Evolutionary conservation across 2,329 filamentous ascomycete genomes (phyloP).

Genomic region (Triangularia verruculosa): DNA sequence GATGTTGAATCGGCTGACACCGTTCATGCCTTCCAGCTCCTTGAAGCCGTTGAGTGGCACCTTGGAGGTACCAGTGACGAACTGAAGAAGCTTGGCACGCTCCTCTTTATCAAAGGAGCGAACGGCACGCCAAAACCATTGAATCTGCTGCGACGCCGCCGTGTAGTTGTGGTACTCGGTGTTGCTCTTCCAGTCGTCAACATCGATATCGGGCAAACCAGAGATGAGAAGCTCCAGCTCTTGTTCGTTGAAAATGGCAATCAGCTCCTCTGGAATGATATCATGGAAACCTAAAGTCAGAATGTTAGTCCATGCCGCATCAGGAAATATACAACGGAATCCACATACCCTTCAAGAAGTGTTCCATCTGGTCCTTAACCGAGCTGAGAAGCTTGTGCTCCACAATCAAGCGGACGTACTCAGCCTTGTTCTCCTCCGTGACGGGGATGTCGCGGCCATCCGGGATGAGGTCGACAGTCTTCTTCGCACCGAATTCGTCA

Average conservation of each 20-base stretch:
- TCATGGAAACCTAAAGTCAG: slow-evolving; percentile 77
- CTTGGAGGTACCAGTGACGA: slow-evolving; percentile 97
- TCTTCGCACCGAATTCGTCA: slow-evolving; percentile 87
- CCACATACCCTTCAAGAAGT: slow-evolving; percentile 75
- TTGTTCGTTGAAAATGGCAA: slow-evolving; percentile 98
- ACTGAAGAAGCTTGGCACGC: slow-evolving; percentile 92
- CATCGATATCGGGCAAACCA: slow-evolving; percentile 92
- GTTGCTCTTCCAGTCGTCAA: slow-evolving; percentile 99
- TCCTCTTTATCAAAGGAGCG: slow-evolving; percentile 99
- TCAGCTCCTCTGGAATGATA: slow-evolving; percentile 89
- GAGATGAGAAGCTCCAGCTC: slow-evolving; percentile 96
- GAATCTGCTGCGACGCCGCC: slow-evolving; percentile 89
- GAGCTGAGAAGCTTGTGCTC: slow-evolving; percentile 91
- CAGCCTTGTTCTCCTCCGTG: slow-evolving; percentile 97
- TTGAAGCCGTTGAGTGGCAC: slow-evolving; percentile 98
- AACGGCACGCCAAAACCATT: slow-evolving; percentile 99
- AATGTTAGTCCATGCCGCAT: slow-evolving; percentile 18
- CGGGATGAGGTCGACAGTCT: slow-evolving; percentile 80
- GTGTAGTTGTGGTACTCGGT: slow-evolving; percentile 98
- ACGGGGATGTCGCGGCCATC: slow-evolving; percentile 90
- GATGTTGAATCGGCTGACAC: slow-evolving; percentile 96
- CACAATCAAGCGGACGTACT: slow-evolving; percentile 91
- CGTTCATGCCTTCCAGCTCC: slow-evolving; percentile 98
- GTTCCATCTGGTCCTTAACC: slow-evolving; percentile 89
- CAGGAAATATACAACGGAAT: not conserved